Conservation (phyloP, 1,284 basidiomycete genomes). For the Fistulina hepatica region DNA sequence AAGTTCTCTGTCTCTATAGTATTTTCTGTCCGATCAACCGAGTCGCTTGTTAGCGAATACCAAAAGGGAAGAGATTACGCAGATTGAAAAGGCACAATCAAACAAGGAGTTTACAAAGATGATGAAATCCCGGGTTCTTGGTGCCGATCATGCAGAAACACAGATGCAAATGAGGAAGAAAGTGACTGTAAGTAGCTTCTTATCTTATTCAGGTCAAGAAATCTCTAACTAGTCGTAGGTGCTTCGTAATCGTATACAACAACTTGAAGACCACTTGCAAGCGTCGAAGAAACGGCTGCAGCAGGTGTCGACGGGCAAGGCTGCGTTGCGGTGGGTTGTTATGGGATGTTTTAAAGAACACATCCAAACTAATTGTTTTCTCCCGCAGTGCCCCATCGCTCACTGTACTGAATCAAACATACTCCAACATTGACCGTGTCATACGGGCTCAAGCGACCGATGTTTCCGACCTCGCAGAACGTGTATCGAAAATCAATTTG, state of each 20-base stretch:
- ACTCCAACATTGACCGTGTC: constrained; percentile 69
- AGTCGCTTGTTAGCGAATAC: constrained; percentile 42
- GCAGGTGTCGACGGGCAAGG: constrained; percentile 52
- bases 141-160: constrained; percentile 79
- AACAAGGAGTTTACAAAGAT: constrained; percentile 76
- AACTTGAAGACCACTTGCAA: constrained; percentile 66
- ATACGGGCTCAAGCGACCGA: constrained; percentile 54
- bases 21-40: neutral
- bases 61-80: constrained; percentile 61
- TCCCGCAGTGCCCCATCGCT: constrained; percentile 60
- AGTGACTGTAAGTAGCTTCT: constrained; percentile 41
- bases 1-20: constrained; percentile 10
- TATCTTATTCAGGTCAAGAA: constrained; percentile 3
- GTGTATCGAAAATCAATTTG: constrained; percentile 45
- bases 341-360: constrained; percentile 1
- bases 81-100: constrained; percentile 64
- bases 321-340: constrained; percentile 44
- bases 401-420: constrained; percentile 75
- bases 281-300: constrained; percentile 59
- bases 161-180: constrained; percentile 64
- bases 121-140: constrained; percentile 70
- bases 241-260: constrained; percentile 61
- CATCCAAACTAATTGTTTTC: constrained; percentile 1
- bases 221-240: constrained; percentile 28
- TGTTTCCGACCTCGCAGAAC: constrained; percentile 42